Evolutionary conservation across 2,329 filamentous ascomycete genomes (phyloP).

Genomic region (Aspergillus aculeatus): DNA sequence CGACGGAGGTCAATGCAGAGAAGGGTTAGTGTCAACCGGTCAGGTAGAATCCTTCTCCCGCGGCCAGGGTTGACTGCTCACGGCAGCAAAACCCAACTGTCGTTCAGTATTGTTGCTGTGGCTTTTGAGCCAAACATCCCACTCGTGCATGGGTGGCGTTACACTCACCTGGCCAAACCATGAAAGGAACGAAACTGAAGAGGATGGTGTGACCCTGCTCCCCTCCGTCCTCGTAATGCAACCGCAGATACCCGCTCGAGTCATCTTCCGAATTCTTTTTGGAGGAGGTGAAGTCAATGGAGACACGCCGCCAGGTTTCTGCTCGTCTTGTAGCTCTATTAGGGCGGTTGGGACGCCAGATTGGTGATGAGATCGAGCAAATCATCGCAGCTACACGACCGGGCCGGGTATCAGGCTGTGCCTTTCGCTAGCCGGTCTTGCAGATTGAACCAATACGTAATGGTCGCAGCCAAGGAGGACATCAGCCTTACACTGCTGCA

Average conservation of each 20-base stretch:
- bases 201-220: neutral
- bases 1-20: constrained; percentile 23
- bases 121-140: neutral
- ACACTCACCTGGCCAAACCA: neutral
- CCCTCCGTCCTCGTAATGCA: neutral
- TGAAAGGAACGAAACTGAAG: neutral
- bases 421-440: neutral
- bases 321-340: no score
- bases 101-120: neutral
- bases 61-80: neutral
- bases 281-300: no score
- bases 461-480: neutral
- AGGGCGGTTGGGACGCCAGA: neutral
- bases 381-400: neutral
- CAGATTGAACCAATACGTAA: neutral
- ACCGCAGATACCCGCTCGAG: neutral
- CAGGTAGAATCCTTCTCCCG: neutral
- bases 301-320: no score
- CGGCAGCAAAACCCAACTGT: neutral
- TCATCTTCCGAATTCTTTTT: neutral
- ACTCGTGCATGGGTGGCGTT: neutral
- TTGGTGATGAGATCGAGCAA: neutral
- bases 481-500: neutral
- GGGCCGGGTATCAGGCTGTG: neutral
- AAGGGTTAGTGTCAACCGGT: constrained; percentile 12